A percentile compares a stretch with the other conserved stretches of the same genome.
Evolutionary conservation across 2,329 filamentous ascomycete genomes (phyloP).

Genomic region (Taxawa tesnikishii): DNA sequence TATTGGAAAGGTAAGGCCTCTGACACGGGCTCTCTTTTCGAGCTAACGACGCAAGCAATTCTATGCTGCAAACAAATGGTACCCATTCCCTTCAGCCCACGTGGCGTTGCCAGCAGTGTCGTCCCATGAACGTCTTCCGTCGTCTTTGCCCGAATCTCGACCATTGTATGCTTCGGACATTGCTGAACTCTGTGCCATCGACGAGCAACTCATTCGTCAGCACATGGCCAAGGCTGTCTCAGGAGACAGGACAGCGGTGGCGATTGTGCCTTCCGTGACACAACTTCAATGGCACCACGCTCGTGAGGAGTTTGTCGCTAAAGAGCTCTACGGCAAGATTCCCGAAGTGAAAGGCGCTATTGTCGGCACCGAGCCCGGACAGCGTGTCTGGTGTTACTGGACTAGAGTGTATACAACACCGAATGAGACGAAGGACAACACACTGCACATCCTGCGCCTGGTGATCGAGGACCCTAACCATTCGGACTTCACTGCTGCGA

Average conservation of each 20-base stretch:
- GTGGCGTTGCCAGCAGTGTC: constrained; percentile 44
- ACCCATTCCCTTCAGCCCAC: constrained; percentile 60
- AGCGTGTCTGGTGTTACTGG: constrained; percentile 65
- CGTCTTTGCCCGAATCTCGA: constrained; percentile 7
- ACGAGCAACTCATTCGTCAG: constrained; percentile 49
- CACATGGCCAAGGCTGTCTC: constrained; percentile 26
- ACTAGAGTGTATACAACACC: constrained; percentile 50
- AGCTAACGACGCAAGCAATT: constrained; percentile 38
- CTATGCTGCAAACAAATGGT: constrained; percentile 70
- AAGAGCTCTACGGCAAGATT: constrained; percentile 44
- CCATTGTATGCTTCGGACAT: constrained; percentile 49
- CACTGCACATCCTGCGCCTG: constrained; percentile 56
- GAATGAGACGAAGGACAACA: constrained; percentile 47
- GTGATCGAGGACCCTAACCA: constrained; percentile 45
- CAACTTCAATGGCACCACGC: constrained; percentile 66
- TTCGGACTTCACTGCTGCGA: constrained; percentile 13
- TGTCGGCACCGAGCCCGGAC: constrained; percentile 36
- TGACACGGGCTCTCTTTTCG: constrained; percentile 2
- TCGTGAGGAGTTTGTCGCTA: constrained; percentile 66
- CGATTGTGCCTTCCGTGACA: constrained; percentile 55
- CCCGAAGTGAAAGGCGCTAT: constrained; percentile 61
- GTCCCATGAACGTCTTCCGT: constrained; percentile 9
- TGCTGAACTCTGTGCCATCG: constrained; percentile 46
- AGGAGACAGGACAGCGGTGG: constrained; percentile 42
- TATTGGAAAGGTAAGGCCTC: constrained; percentile 49